Conservation (phyloP, 768 basidiomycete species). For the Boletus speciosus region DNA sequence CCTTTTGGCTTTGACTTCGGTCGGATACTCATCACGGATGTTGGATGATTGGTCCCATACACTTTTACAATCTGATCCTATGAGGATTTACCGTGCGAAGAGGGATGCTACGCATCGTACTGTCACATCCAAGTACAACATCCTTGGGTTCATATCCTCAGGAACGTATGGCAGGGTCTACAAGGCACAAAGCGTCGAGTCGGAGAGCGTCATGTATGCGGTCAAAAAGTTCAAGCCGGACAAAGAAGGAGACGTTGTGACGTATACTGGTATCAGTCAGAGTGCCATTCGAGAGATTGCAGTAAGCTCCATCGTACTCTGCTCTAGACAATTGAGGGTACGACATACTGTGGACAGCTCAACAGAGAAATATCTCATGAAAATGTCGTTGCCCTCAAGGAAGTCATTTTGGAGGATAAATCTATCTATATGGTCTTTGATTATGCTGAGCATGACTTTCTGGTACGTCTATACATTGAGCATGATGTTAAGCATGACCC, state of each 20-base stretch:
- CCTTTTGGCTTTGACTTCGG: background rate
- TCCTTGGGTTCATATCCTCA: conserved; percentile 96
- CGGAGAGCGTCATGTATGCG: conserved; percentile 73
- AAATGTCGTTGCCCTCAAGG: conserved; percentile 86
- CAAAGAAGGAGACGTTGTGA: conserved; percentile 94
- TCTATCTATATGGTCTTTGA: conserved; percentile 99
- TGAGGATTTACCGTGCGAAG: conserved; percentile 80
- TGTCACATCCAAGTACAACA: conserved; percentile 81
- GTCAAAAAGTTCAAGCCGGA: conserved; percentile 99
- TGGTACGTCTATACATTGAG: conserved; percentile 50
- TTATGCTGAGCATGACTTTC: conserved; percentile 97
- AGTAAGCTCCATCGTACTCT: conserved; percentile 41
- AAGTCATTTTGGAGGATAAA: conserved; percentile 97
- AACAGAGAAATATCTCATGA: conserved; percentile 89
- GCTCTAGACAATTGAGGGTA: conserved; percentile 15
- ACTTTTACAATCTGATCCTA: conserved; percentile 58
- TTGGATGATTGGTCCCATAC: conserved; percentile 37
- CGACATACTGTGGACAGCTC: conserved; percentile 43
- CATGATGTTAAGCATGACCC: background rate
- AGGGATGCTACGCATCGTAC: conserved; percentile 64
- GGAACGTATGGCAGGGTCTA: conserved; percentile 99
- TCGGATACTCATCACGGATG: conserved; percentile 16
- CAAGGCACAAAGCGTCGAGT: conserved; percentile 81
- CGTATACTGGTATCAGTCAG: conserved; percentile 97
- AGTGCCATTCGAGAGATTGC: conserved; percentile 97